A percentile compares a stretch with the other conserved stretches of the same genome.
Conservation (phyloP, 2,329 filamentous ascomycete genomes). For the Delphinella strobiligena region DNA sequence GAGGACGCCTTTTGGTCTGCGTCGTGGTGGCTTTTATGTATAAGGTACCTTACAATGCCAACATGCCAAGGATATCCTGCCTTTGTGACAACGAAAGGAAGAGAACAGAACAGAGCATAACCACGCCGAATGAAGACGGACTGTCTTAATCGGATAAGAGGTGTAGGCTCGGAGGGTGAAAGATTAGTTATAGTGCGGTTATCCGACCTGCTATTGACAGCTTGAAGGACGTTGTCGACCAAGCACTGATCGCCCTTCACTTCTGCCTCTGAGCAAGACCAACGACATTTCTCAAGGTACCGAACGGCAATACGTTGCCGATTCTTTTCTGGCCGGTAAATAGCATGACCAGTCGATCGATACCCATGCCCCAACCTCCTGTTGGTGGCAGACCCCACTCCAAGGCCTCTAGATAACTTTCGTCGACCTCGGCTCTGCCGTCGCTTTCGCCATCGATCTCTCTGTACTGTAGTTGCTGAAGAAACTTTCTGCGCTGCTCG, state of each 20-base stretch:
- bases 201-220: too few relatives aligned
- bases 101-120: too few relatives aligned
- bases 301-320: slow-evolving; percentile 78
- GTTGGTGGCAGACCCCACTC: slow-evolving; percentile 91
- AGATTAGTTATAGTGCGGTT: too few relatives aligned
- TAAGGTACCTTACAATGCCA: too few relatives aligned
- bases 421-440: slow-evolving; percentile 47
- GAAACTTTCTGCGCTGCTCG: slow-evolving; percentile 74
- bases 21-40: too few relatives aligned
- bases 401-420: slow-evolving; percentile 72
- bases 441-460: slow-evolving; percentile 32
- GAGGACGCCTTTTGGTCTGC: too few relatives aligned
- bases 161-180: too few relatives aligned
- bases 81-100: too few relatives aligned
- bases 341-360: slow-evolving; percentile 86
- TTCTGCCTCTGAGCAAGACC: slow-evolving; percentile 33
- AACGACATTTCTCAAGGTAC: slow-evolving; percentile 57
- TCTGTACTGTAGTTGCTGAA: slow-evolving; percentile 37
- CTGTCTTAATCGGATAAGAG: too few relatives aligned
- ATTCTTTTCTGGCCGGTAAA: slow-evolving; percentile 71
- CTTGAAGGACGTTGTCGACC: too few relatives aligned
- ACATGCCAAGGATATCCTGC: too few relatives aligned
- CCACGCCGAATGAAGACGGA: too few relatives aligned
- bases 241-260: slow-evolving; percentile 14
- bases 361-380: slow-evolving; percentile 88